Percentiles rank a stretch among this genome's conserved stretches.
These are phyloP conservation scores for Dactylella cylindrospora DNA, from an alignment of 2,329 filamentous ascomycete genomes.

Conservation along the genomic window DNA sequence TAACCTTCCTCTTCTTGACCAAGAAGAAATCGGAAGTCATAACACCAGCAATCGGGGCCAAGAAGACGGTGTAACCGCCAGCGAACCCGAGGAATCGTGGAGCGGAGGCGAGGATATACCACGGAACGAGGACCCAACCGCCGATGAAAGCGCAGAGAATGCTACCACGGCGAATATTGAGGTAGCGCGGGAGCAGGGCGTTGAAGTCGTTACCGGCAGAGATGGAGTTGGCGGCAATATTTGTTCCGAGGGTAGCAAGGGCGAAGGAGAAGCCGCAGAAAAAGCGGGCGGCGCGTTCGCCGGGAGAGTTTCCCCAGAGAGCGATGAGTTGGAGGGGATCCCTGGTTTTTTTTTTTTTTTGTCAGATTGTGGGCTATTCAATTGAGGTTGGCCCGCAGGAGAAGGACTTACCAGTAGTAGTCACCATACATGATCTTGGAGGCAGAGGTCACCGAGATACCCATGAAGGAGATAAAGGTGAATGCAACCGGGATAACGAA, in stretches of 20 bases:
- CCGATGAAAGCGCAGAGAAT: constrained; percentile 59
- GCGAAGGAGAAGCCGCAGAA: constrained; percentile 60
- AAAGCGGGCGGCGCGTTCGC: constrained; percentile 55
- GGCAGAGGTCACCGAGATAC: constrained; percentile 63
- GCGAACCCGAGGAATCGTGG: constrained; percentile 66
- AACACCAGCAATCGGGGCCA: constrained; percentile 65
- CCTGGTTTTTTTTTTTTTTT: constrained; percentile 41
- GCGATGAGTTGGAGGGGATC: constrained; percentile 57
- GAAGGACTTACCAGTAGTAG: constrained; percentile 52
- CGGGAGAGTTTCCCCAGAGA: constrained; percentile 53
- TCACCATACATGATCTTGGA: constrained; percentile 58
- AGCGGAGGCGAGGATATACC: constrained; percentile 66
- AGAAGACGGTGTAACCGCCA: constrained; percentile 66
- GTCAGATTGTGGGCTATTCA: not conserved
- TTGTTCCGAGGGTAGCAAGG: constrained; percentile 60
- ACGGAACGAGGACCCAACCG: constrained; percentile 64
- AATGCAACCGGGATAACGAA: constrained; percentile 57
- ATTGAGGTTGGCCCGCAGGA: not conserved
- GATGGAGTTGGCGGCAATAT: constrained; percentile 61
- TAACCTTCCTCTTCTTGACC: constrained; percentile 58
- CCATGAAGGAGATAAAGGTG: constrained; percentile 57
- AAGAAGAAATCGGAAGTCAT: constrained; percentile 65
- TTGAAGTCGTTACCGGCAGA: constrained; percentile 61
- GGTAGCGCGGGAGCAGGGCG: constrained; percentile 58
- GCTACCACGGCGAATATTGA: constrained; percentile 62